Conservation (phyloP, 768 basidiomycete genomes). For the Naganishia onofrii region DNA sequence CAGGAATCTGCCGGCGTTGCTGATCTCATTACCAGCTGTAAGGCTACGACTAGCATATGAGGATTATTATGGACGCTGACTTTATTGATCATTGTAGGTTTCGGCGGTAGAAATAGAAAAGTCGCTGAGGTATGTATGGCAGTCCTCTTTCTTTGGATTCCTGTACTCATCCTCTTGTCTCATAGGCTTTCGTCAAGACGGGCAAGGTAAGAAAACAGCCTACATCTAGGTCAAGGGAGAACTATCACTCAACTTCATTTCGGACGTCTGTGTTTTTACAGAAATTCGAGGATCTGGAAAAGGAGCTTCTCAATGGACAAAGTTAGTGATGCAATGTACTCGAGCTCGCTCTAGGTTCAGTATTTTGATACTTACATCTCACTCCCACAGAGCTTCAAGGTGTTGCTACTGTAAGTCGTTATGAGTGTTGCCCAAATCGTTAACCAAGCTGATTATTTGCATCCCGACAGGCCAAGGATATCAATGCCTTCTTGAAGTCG, state of each 20-base stretch:
- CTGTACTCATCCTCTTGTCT: not conserved
- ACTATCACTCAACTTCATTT: not conserved
- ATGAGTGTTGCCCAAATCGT: not conserved
- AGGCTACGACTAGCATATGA: conserved; percentile 17
- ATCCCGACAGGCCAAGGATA: conserved; percentile 50
- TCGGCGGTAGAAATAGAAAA: conserved; percentile 47
- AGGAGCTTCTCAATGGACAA: conserved; percentile 56
- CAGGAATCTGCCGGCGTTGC: conserved; percentile 56
- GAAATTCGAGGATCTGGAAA: conserved; percentile 55
- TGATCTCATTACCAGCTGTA: conserved; percentile 57
- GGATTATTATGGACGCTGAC: not conserved
- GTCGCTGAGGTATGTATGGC: conserved; percentile 30
- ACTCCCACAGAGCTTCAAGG: conserved; percentile 52
- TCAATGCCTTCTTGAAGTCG: conserved; percentile 54
- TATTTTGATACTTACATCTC: too few species aligned
- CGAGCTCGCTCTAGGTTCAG: too few species aligned
- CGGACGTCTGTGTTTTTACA: conserved; percentile 29
- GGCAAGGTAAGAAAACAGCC: conserved; percentile 51
- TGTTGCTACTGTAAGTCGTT: conserved; percentile 45
- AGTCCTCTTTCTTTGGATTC: not conserved
- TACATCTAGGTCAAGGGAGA: not conserved
- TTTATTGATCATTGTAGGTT: conserved; percentile 29
- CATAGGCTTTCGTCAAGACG: conserved; percentile 54
- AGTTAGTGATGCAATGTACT: conserved; percentile 39
- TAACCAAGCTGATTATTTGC: not conserved